Base-by-base conservation (phyloP, 306 rosid genomes). In the Dalbergia cultrata region DNA sequence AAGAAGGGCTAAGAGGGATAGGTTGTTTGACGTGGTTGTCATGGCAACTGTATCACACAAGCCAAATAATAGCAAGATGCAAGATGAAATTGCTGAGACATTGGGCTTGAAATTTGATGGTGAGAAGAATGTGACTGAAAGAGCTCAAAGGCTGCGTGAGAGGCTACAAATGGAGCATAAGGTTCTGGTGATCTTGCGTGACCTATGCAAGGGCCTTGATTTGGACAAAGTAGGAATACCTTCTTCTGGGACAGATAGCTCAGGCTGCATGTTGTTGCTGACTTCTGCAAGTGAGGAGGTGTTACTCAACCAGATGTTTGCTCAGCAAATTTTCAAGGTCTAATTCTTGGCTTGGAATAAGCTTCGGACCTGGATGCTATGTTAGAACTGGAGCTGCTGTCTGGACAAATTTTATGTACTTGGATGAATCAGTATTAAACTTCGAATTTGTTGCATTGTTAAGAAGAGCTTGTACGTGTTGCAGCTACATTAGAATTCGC, bases 161-260 rank as follows among this genome's bases (percentile, higher is more conserved):
- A 54, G 60, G 60, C n/a, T 54, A 7, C 10, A n/a, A 9, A 2
- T 5, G 10, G 22, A 54, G 60, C 21, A 54, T 0, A 54, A n/a
- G 60, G n/a, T 54, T 6, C 60, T 54, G n/a, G 26, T 54, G 22
- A 54, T 54, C 6, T 8, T 54, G 22, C 3, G 9, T 54, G 19
- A 53, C 16, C 14, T 56, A 26, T 73, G 60, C 22, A 13, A 61
- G n/a, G 26, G 39, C 9, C 43, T 75, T 39, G 31, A 75, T 75
- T 75, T 59, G 59, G 60, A 53, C 39, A 33, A 43, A 18, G 35
- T 73, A 9, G 67, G 67, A 73, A 39, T 57, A 6, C 70, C 79
- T 16, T 60, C 3, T 43, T 60, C 6, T 43, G 35, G 41, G 14
- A 44, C n/a, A 53, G 31, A 35, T 73, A 50, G 16, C 33, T n/a